These are phyloP conservation scores for Fonsecaea multimorphosa DNA, from an alignment of 2,329 filamentous ascomycete genomes.

Conservation along the genomic window DNA sequence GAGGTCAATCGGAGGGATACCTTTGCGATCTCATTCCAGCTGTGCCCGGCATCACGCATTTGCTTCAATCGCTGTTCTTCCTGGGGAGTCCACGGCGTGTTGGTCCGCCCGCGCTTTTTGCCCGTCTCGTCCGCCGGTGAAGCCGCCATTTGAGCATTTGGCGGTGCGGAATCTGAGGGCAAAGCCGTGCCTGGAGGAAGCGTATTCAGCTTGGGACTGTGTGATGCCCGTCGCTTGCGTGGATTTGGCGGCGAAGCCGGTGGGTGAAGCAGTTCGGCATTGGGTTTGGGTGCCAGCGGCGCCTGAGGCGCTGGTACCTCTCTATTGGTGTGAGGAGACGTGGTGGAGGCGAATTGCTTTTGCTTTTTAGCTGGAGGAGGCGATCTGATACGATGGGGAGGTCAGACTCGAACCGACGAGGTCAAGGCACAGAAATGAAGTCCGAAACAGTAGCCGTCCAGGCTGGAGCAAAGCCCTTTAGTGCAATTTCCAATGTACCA, in stretches of 20 bases:
- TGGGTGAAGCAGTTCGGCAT: slow-evolving; percentile 32
- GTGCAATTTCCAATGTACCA: slow-evolving; percentile 30
- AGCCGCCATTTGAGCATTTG: slow-evolving; percentile 31
- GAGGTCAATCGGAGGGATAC: slow-evolving; percentile 56
- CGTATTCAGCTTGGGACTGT: slow-evolving; percentile 37
- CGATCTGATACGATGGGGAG: slow-evolving; percentile 20
- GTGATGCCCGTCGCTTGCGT: slow-evolving; percentile 54
- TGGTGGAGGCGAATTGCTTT: slow-evolving; percentile 26
- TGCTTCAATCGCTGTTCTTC: slow-evolving; percentile 92
- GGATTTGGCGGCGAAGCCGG: slow-evolving; percentile 43
- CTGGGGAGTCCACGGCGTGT: slow-evolving; percentile 95
- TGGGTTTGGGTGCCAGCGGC: slow-evolving; percentile 33
- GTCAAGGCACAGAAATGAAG: slow-evolving; percentile 5
- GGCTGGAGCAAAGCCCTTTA: slow-evolving; percentile 5
- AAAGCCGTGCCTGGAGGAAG: slow-evolving; percentile 33
- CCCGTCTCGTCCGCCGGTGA: slow-evolving; percentile 38
- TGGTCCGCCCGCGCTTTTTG: slow-evolving; percentile 91
- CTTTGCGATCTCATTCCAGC: slow-evolving; percentile 98
- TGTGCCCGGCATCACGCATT: slow-evolving; percentile 91
- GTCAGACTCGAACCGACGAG: slow-evolving; percentile 15
- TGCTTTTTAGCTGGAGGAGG: slow-evolving; percentile 33
- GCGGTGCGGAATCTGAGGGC: slow-evolving; percentile 6
- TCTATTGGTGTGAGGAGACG: slow-evolving; percentile 26
- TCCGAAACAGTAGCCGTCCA: not conserved
- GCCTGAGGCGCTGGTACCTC: slow-evolving; percentile 28